Conservation (phyloP, 1,284 basidiomycete species). For the Cutaneotrichosporon dermatis region DNA sequence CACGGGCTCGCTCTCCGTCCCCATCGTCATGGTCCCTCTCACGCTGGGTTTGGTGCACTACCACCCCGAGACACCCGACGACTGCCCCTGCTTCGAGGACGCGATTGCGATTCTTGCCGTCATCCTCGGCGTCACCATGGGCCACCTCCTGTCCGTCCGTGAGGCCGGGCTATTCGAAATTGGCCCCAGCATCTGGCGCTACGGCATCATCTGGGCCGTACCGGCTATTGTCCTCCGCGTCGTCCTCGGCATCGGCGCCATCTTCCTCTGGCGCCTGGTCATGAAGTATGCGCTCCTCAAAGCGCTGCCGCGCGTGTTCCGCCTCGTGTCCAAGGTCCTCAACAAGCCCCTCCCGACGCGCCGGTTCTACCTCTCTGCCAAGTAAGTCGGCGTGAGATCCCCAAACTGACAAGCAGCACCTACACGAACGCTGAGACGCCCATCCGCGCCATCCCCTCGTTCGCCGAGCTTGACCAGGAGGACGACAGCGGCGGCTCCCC, state of each 20-base stretch:
- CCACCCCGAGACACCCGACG: constrained; percentile 89
- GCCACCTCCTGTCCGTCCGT: constrained; percentile 56
- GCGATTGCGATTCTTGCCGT: constrained; percentile 89
- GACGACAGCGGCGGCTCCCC: constrained; percentile 9
- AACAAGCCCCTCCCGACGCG: constrained; percentile 66
- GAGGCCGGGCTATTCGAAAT: neutral
- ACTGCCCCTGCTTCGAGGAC: constrained; percentile 98
- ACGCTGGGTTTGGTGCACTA: constrained; percentile 71
- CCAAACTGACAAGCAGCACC: constrained; percentile 48
- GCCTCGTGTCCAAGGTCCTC: constrained; percentile 57
- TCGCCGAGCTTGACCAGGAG: constrained; percentile 63
- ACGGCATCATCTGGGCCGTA: constrained; percentile 7
- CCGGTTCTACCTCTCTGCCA: constrained; percentile 80
- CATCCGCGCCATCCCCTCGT: constrained; percentile 72
- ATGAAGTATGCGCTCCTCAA: constrained; percentile 70
- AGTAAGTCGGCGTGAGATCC: constrained; percentile 53
- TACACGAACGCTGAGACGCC: constrained; percentile 63
- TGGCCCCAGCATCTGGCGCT: constrained; percentile 5
- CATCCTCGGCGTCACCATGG: constrained; percentile 68
- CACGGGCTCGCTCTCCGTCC: constrained; percentile 61
- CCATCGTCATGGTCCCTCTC: constrained; percentile 61
- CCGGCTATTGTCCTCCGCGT: constrained; percentile 53
- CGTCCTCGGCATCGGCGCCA: constrained; percentile 51
- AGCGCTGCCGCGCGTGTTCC: constrained; percentile 72
- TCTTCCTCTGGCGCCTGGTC: constrained; percentile 79